Percentiles rank a stretch among this genome's conserved stretches.
Conservation (phyloP, 495 filamentous ascomycete genomes). For the Peziza echinospora region DNA sequence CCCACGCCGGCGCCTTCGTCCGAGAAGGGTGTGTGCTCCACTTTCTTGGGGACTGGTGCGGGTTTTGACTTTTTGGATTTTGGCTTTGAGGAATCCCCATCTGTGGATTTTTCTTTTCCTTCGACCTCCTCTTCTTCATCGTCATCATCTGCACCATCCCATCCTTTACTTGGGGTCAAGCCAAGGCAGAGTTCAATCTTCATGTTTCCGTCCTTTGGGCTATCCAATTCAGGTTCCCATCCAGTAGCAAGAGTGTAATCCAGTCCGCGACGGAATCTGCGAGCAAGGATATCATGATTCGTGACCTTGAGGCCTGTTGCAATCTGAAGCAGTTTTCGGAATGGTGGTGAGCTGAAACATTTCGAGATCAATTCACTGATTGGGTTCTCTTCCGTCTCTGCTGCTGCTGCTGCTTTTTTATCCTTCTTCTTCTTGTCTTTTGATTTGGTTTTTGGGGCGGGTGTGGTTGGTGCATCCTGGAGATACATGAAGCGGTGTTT, state of each 20-base stretch:
- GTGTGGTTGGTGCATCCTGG: conserved; percentile 23
- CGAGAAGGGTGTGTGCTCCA: conserved; percentile 11
- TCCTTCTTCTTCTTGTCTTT: conserved; percentile 9
- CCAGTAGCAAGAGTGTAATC: conserved; percentile 86
- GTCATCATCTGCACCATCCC: conserved; percentile 48
- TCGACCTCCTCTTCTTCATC: conserved; percentile 29
- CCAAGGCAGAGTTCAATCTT: conserved; percentile 71
- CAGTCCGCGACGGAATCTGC: conserved; percentile 63
- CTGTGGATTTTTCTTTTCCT: conserved; percentile 14
- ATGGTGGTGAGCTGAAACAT: conserved; percentile 65
- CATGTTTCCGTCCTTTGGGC: conserved; percentile 42
- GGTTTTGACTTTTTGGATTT: conserved; percentile 1
- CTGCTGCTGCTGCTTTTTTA: too few relatives aligned
- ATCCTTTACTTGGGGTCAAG: conserved; percentile 59
- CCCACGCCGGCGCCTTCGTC: conserved; percentile 17
- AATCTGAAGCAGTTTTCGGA: conserved; percentile 69
- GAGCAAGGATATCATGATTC: conserved; percentile 45
- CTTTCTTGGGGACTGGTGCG: conserved; percentile 4
- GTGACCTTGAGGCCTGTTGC: conserved; percentile 50
- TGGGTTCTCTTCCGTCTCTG: conserved; percentile 25
- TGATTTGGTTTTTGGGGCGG: conserved; percentile 1
- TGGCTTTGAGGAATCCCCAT: conserved; percentile 14
- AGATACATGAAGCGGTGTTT: conserved; percentile 86
- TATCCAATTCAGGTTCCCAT: conserved; percentile 16
- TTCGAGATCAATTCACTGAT: conserved; percentile 54